Evolutionary conservation across 1,284 basidiomycete genomes (phyloP), one percentile per base, ranked within the genome.

Genomic region (Inonotus hispidus): DNA sequence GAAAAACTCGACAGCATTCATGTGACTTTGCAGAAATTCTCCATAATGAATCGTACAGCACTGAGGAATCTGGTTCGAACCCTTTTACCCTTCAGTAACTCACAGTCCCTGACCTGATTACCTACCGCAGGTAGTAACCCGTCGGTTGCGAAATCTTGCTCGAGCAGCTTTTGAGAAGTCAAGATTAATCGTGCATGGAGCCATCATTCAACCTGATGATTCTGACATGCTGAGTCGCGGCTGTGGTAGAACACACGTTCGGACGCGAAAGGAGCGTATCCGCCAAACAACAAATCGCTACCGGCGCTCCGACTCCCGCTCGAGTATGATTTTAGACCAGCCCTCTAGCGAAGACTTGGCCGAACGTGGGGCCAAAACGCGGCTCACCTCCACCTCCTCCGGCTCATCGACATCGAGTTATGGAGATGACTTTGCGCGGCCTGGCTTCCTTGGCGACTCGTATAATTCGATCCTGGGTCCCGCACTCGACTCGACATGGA

Each of bases 401-500:
- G 29, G 14, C 2, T 27, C 56, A 11, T 37, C 37, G 11, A 19
- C 52, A n/a, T 55, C 56, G 53, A 54, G 41, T 46, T 45, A 41
- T 16, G 41, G 29, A n/a, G 52, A 41, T 16, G 50, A 46, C 29
- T 37, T 47, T n/a, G 16, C 39, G 38, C 39, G 32, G 25, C 35
- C 32, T 14, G 55, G 49, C 8, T 45, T 53, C 19, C 29, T 55
- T 54, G 43, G 32, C 11, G 52, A 54, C 27, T 52, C 45, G 4
- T 49, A 60, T 23, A 55, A 62, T 29, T 11, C 59, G 19, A 32
- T 35, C 37, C 46, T 59, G 43, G 71, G 14, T 69, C 76, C 1
- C 72, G 78, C 54, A 66, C 86, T 63, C 60, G 84, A 88, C 67
- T 72, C 82, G 27, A 79, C 82, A 0, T 88, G 85, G 85, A 80